phyloP scores from a whole-genome alignment of 2,329 filamentous ascomycete species.

The Furcasterigmium furcatum region DNA sequence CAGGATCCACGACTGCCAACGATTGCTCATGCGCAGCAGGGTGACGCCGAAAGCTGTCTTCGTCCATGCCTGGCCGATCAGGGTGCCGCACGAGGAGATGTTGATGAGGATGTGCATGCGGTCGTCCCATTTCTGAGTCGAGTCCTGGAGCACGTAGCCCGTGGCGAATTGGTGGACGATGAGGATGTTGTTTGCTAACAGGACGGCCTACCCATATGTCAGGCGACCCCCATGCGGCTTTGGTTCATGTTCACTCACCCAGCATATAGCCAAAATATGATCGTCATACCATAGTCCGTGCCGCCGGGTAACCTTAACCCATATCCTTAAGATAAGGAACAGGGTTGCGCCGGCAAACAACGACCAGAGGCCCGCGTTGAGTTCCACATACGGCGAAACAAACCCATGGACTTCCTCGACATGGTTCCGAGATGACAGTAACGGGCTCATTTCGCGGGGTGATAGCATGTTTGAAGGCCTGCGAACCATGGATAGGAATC shows the following conservation, averaged over 20 bases:
- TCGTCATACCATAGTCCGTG: constrained; percentile 36
- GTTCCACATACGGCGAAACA: constrained; percentile 21
- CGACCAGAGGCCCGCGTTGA: constrained; percentile 28
- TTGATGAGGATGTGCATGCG: constrained; percentile 51
- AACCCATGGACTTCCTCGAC: constrained; percentile 19
- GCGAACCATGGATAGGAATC: too few species aligned
- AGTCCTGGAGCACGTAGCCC: constrained; percentile 37
- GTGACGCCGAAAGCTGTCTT: constrained; percentile 35
- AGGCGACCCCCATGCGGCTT: neutral
- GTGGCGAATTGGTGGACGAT: constrained; percentile 44
- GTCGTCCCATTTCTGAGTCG: constrained; percentile 41
- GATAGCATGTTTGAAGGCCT: too few species aligned
- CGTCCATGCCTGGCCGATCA: constrained; percentile 29
- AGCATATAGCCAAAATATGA: constrained; percentile 29
- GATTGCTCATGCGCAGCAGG: constrained; percentile 37
- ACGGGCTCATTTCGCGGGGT: too few species aligned
- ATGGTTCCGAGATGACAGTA: constrained; percentile 13
- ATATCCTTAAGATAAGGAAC: constrained; percentile 26
- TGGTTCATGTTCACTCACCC: constrained; percentile 21
- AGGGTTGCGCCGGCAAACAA: constrained; percentile 25
- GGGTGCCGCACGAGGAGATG: constrained; percentile 30
- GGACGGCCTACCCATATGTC: constrained; percentile 24
- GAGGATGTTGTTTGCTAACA: constrained; percentile 40
- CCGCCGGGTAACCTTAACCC: constrained; percentile 28
- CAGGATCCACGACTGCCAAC: constrained; percentile 36